A percentile compares a stretch with the other conserved stretches of the same genome.
Conservation (phyloP, 139 green algal genomes). For the Coelastrella sp. region DNA sequence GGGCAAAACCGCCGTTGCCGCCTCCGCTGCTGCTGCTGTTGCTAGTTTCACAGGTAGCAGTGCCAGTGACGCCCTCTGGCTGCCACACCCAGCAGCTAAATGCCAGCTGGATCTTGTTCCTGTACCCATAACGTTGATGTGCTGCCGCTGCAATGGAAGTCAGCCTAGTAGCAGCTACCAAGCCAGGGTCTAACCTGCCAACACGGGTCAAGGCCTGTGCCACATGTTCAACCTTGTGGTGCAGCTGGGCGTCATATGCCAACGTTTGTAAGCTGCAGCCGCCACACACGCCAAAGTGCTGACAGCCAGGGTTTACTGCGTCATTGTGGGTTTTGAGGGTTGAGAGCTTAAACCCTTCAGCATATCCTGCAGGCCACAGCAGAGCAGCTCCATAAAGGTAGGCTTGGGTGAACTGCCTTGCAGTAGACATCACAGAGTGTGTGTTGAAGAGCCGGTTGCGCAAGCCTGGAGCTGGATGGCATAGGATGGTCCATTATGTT, state of each 20-base stretch:
- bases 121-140: slow-evolving; percentile 67
- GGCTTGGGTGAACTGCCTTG: background rate
- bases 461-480: too few relatives aligned
- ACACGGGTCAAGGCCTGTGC: slow-evolving; percentile 73
- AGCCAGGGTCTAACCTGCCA: slow-evolving; percentile 57
- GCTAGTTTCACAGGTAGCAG: background rate
- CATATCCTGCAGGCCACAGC: slow-evolving; percentile 36
- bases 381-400: background rate
- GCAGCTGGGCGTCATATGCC: slow-evolving; percentile 79
- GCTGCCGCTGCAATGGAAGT: background rate
- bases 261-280: slow-evolving; percentile 89
- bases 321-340: slow-evolving; percentile 57
- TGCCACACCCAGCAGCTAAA: slow-evolving; percentile 34
- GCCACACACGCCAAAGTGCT: slow-evolving; percentile 79
- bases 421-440: background rate
- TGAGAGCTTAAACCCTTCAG: slow-evolving; percentile 67
- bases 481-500: too few relatives aligned
- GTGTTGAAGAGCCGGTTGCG: too few relatives aligned
- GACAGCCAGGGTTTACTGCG: slow-evolving; percentile 66
- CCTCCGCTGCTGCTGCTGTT: slow-evolving; percentile 12
- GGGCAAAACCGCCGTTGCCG: background rate
- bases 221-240: slow-evolving; percentile 78
- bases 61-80: background rate
- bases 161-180: background rate
- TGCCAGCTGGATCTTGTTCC: slow-evolving; percentile 84